Percentiles rank a stretch among this genome's conserved stretches.
Conservation (phyloP, 495 filamentous ascomycete genomes). For the Podospora pseudopauciseta region DNA sequence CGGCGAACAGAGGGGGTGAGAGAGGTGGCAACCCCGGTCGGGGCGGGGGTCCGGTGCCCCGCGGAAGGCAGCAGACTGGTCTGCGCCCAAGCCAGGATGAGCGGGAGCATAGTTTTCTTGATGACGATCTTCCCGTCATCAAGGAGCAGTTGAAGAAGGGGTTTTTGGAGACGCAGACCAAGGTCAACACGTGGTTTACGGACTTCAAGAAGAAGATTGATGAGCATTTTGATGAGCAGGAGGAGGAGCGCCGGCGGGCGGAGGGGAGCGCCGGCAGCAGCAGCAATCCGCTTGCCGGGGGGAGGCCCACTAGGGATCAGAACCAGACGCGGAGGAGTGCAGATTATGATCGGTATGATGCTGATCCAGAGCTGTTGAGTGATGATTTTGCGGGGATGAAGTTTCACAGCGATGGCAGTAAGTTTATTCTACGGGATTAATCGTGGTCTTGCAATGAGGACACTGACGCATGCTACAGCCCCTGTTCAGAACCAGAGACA, state of each 20-base stretch:
- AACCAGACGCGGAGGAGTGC: constrained; percentile 61
- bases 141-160: constrained; percentile 91
- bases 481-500: constrained; percentile 49
- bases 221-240: constrained; percentile 65
- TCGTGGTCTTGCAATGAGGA: background rate
- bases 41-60: constrained; percentile 26
- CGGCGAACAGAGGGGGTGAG: constrained; percentile 36
- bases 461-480: constrained; percentile 16
- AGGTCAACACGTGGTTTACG: constrained; percentile 88
- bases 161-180: constrained; percentile 89
- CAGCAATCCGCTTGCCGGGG: constrained; percentile 34
- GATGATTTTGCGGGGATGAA: constrained; percentile 92
- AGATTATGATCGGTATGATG: constrained; percentile 88
- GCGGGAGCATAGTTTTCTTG: constrained; percentile 77
- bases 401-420: constrained; percentile 67
- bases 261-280: background rate
- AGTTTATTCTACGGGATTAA: constrained; percentile 36
- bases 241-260: constrained; percentile 40
- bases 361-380: constrained; percentile 83
- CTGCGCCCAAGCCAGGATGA: constrained; percentile 48
- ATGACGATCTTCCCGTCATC: constrained; percentile 93
- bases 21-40: constrained; percentile 20
- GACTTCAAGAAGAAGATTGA: constrained; percentile 88
- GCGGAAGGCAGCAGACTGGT: constrained; percentile 45
- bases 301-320: constrained; percentile 38